Conservation (phyloP, 1,284 basidiomycete genomes). For the Cryptococcus sp. region DNA sequence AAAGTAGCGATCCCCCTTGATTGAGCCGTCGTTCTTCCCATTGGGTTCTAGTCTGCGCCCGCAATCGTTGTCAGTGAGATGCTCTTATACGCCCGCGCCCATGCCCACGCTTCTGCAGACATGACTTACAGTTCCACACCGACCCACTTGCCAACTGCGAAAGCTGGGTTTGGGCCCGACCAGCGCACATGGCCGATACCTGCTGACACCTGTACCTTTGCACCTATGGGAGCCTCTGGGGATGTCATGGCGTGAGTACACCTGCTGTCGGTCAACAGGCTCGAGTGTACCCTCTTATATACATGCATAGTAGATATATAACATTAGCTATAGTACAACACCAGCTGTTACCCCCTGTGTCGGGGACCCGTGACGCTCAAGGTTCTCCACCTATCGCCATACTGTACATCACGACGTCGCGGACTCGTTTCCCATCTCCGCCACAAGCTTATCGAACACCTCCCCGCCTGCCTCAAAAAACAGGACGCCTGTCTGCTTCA, state of each 20-base stretch:
- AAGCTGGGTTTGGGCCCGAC: conserved; percentile 72
- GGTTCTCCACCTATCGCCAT: too few species aligned
- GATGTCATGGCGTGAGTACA: conserved; percentile 32
- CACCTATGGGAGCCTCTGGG: conserved; percentile 40
- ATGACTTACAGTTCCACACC: conserved; percentile 73
- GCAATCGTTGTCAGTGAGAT: not conserved
- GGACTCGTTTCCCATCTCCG: too few species aligned
- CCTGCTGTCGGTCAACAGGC: not conserved
- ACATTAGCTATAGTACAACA: too few species aligned
- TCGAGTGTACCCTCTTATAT: too few species aligned
- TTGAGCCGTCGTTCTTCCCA: conserved; percentile 94
- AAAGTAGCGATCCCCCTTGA: conserved; percentile 82
- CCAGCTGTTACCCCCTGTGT: too few species aligned
- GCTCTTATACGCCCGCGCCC: not conserved
- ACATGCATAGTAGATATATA: too few species aligned
- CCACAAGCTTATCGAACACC: too few species aligned
- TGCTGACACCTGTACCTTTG: conserved; percentile 64
- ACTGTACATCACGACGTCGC: too few species aligned
- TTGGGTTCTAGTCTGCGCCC: conserved; percentile 55
- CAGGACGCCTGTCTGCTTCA: too few species aligned
- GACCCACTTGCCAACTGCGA: conserved; percentile 88
- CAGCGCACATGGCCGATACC: conserved; percentile 85
- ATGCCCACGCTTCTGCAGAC: too few species aligned
- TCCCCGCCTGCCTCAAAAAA: too few species aligned
- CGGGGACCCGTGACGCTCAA: too few species aligned